These are phyloP conservation scores for Phylloporus scabripes DNA, from an alignment of 768 basidiomycete species.

Conservation along the genomic window DNA sequence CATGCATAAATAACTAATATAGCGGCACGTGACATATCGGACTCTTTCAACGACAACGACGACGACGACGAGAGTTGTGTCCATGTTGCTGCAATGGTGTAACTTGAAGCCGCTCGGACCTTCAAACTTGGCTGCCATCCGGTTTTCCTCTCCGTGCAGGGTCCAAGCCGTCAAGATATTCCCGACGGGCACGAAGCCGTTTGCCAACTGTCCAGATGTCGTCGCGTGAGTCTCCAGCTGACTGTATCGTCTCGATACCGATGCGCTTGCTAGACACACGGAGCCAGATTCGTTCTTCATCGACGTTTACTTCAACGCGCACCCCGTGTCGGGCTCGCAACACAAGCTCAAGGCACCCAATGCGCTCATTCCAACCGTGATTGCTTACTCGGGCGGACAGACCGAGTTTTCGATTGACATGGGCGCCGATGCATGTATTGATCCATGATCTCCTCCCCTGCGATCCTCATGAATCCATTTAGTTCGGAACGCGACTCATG, in stretches of 20 bases:
- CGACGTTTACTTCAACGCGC: slow-evolving; percentile 71
- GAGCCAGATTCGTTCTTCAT: slow-evolving; percentile 70
- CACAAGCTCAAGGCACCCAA: slow-evolving; percentile 63
- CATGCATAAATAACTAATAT: slow-evolving; percentile 9
- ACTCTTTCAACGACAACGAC: neutral
- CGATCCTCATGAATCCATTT: slow-evolving; percentile 7
- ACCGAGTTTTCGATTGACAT: slow-evolving; percentile 65
- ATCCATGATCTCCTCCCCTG: neutral
- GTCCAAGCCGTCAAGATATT: slow-evolving; percentile 66
- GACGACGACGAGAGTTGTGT: neutral
- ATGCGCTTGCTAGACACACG: slow-evolving; percentile 45
- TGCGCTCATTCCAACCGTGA: slow-evolving; percentile 62
- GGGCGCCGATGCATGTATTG: slow-evolving; percentile 53
- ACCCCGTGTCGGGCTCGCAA: slow-evolving; percentile 41
- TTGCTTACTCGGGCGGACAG: slow-evolving; percentile 67
- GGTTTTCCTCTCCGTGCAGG: slow-evolving; percentile 64
- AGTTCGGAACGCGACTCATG: slow-evolving; percentile 75
- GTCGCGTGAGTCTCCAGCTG: slow-evolving; percentile 46
- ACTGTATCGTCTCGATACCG: neutral
- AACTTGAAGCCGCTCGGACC: slow-evolving; percentile 54
- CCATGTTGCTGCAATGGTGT: slow-evolving; percentile 62
- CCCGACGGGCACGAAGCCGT: slow-evolving; percentile 60
- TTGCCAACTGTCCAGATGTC: slow-evolving; percentile 52
- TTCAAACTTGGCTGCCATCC: slow-evolving; percentile 59
- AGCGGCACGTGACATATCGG: slow-evolving; percentile 12